Evolutionary conservation across 176 grass and related monocot genomes (phyloP).

Genomic region (Melocanna baccifera): DNA sequence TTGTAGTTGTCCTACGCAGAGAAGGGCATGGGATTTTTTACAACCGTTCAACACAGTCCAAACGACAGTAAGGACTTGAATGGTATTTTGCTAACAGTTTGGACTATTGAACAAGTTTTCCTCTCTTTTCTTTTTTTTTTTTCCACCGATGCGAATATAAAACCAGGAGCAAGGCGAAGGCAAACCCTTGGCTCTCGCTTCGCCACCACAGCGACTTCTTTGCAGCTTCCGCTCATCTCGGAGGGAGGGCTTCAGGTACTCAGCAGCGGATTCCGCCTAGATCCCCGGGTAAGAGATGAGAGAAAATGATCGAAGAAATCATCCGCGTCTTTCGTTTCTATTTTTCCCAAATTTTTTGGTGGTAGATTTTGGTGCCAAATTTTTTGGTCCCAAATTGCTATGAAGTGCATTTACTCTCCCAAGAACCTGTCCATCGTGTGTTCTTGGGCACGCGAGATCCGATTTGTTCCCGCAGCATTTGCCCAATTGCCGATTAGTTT

Average conservation of each 20-base stretch:
- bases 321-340: neutral
- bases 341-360: neutral
- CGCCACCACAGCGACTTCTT: neutral
- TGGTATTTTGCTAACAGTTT: neutral
- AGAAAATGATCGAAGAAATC: neutral
- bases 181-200: neutral
- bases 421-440: neutral
- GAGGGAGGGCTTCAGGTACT: neutral
- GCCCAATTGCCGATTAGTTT: neutral
- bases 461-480: neutral
- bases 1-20: too few species aligned
- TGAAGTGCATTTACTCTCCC: neutral
- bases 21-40: too few species aligned
- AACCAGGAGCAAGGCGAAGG: neutral
- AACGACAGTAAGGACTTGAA: neutral
- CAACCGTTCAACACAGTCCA: too few species aligned
- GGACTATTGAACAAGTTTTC: neutral
- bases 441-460: neutral
- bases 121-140: neutral
- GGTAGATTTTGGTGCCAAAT: neutral
- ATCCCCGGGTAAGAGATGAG: constrained; percentile 30
- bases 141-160: neutral
- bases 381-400: neutral
- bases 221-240: neutral
- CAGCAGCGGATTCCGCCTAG: neutral